Conservation (phyloP, 805 yeast genomes). For the Candida cerambycidarum region DNA sequence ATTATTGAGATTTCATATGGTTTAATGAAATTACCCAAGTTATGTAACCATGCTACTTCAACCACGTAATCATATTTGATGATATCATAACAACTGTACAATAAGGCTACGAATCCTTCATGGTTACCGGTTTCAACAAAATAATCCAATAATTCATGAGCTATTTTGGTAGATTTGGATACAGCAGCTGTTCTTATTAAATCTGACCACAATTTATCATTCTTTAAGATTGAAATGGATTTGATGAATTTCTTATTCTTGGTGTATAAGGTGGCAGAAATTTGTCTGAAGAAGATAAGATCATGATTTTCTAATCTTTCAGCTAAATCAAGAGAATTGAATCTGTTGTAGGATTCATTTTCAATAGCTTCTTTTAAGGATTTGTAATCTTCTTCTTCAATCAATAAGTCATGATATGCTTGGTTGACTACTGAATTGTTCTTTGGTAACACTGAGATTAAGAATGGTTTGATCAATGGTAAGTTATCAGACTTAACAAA, state of each 20-base stretch:
- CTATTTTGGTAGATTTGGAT: conserved; percentile 75
- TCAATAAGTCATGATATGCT: conserved; percentile 92
- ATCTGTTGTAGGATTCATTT: conserved; percentile 72
- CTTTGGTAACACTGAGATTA: conserved; percentile 86
- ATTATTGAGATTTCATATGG: conserved; percentile 87
- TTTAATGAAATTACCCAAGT: conserved; percentile 78
- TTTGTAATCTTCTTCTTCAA: conserved; percentile 95
- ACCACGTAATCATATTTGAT: conserved; percentile 79
- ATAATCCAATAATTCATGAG: conserved; percentile 84
- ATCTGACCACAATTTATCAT: conserved; percentile 92
- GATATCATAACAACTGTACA: conserved; percentile 81
- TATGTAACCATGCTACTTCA: conserved; percentile 90
- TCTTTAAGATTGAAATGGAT: conserved; percentile 83
- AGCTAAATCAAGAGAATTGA: conserved; percentile 90
- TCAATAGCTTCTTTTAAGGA: conserved; percentile 86
- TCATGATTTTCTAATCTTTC: conserved; percentile 90
- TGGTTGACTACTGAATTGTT: conserved; percentile 88
- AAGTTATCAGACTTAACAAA: conserved; percentile 94
- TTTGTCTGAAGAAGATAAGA: conserved; percentile 89
- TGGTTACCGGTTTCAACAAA: conserved; percentile 96
- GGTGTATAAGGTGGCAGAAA: conserved; percentile 91
- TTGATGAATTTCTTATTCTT: conserved; percentile 92
- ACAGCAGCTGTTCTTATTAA: conserved; percentile 89
- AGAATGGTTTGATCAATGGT: conserved; percentile 93
- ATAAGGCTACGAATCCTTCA: conserved; percentile 89